A percentile compares a stretch with the other conserved stretches of the same genome.
phyloP scores from a whole-genome alignment of 352 stramenopile genomes.

The Pythium aphanidermatum region DNA sequence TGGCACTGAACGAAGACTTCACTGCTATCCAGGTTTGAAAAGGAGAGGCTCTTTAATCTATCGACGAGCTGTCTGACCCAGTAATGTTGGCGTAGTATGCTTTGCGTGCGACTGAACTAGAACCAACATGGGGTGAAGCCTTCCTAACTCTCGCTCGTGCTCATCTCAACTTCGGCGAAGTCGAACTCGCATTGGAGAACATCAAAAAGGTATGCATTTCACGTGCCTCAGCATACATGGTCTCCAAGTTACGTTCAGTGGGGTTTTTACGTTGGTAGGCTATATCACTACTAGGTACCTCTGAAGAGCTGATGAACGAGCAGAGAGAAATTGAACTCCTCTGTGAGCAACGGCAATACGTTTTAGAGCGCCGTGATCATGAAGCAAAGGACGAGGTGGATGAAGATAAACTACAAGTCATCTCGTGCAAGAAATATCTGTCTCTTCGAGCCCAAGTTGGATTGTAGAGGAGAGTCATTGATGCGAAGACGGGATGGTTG shows the following conservation, averaged over 20 bases:
- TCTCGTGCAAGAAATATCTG: conserved; percentile 69
- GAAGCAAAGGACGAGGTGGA: conserved; percentile 31
- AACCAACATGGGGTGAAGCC: conserved; percentile 54
- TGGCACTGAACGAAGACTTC: conserved; percentile 71
- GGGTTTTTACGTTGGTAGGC: conserved; percentile 28
- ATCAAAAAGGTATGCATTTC: conserved; percentile 33
- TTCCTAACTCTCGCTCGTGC: conserved; percentile 63
- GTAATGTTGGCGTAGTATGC: conserved; percentile 30
- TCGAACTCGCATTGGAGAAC: conserved; percentile 47
- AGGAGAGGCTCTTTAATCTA: too few relatives aligned
- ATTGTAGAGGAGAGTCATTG: neutral
- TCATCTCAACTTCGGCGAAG: conserved; percentile 78
- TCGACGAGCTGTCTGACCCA: neutral
- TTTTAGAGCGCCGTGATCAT: conserved; percentile 36
- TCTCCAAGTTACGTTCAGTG: too few relatives aligned
- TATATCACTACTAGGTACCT: conserved; percentile 31
- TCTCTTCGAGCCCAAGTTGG: conserved; percentile 37
- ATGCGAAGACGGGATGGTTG: too few relatives aligned
- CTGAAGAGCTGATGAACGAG: conserved; percentile 42
- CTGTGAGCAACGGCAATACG: conserved; percentile 26
- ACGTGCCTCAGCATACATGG: too few relatives aligned
- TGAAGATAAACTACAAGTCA: conserved; percentile 47
- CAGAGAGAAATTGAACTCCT: conserved; percentile 39
- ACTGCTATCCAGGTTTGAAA: conserved; percentile 42
- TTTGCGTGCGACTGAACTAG: conserved; percentile 41